A percentile compares a stretch with the other conserved stretches of the same genome.
Evolutionary conservation across 2,329 filamentous ascomycete genomes (phyloP).

Genomic region (Phialocephala sp.): DNA sequence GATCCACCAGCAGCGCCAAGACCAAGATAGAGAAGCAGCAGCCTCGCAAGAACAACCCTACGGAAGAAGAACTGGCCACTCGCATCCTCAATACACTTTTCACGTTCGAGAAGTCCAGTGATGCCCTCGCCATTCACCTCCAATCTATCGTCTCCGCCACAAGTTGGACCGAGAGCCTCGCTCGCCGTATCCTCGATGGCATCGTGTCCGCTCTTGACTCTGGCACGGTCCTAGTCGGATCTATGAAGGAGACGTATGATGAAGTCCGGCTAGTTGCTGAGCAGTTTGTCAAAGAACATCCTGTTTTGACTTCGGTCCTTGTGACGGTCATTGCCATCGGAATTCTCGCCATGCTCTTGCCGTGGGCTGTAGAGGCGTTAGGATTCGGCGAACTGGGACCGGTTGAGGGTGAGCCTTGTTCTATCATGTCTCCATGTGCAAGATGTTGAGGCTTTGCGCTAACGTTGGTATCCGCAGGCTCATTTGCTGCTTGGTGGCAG

Average conservation of each 20-base stretch:
- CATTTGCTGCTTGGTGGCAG: conserved; percentile 26
- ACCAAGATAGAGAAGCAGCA: conserved; percentile 1
- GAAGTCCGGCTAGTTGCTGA: conserved; percentile 7
- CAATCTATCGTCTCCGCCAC: neutral
- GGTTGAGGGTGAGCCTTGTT: conserved; percentile 15
- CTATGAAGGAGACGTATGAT: conserved; percentile 25
- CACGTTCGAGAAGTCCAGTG: neutral
- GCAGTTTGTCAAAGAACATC: conserved; percentile 19
- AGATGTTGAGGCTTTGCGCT: neutral
- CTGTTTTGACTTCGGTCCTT: conserved; percentile 8
- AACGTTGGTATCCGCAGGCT: conserved; percentile 12
- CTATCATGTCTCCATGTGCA: neutral
- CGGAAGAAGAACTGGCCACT: conserved; percentile 11
- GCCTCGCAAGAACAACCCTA: neutral
- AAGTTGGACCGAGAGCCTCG: conserved; percentile 15
- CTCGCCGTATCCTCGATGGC: conserved; percentile 18
- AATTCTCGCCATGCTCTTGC: conserved; percentile 18
- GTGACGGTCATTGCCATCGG: conserved; percentile 24
- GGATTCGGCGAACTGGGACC: conserved; percentile 24
- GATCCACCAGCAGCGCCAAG: neutral
- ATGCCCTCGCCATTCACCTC: conserved; percentile 2
- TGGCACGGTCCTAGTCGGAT: conserved; percentile 1
- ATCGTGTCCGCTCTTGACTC: conserved; percentile 12
- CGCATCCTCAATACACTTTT: conserved; percentile 9
- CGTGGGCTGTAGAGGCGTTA: conserved; percentile 23